Base-by-base conservation (phyloP, 768 basidiomycete genomes). In the Tephrocybe sp. region DNA sequence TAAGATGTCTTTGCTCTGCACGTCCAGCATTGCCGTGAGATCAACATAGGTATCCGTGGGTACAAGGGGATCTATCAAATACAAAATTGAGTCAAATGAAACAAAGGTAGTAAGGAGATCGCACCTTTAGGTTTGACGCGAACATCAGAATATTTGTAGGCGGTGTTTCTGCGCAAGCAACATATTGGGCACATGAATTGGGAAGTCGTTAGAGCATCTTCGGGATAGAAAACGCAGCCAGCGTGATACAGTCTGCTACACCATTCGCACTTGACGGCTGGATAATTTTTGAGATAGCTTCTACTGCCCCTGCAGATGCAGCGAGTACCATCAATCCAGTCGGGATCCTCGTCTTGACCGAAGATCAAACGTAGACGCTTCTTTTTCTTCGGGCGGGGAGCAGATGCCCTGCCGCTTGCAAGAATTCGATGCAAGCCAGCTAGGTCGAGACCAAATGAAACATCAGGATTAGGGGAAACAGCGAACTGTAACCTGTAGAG, bases 401-500 rank as follows among this genome's bases (percentile, higher is more conserved):
- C 76, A 64, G 52, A 58, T 30, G 86, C 84, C 48, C 85, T 80
- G 27, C 79, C 81, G 15, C 79, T 80, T 15, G 89, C 89, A 25
- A 92, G 76, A 47, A 89, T 83, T 7, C 90, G 84, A 66, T 93
- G 90, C 39, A 93, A 66, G 8, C 87, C 86, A 31, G 90, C 88
- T 18, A 92, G 78, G 63, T 92, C 88, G 22, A 93, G 73, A 13
- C 90, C 90, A 57, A 84, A 92, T 1, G 89, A 90, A 1, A 88
- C 79, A 40, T 90, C 89, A 1, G 83, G 86, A 52, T 81, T 87
- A 2, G 89, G 87, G 0, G 87, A 87, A 9, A 93, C 86, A n/a
- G 86, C 84, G 61, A 93, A 92, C 67, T 92, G 90, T 44, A 93
- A 88, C 70, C 84, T 87, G 74, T 85, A 92, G 13, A 92, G 71